Base-by-base conservation (phyloP, 805 yeast species). In the Candida montana region DNA sequence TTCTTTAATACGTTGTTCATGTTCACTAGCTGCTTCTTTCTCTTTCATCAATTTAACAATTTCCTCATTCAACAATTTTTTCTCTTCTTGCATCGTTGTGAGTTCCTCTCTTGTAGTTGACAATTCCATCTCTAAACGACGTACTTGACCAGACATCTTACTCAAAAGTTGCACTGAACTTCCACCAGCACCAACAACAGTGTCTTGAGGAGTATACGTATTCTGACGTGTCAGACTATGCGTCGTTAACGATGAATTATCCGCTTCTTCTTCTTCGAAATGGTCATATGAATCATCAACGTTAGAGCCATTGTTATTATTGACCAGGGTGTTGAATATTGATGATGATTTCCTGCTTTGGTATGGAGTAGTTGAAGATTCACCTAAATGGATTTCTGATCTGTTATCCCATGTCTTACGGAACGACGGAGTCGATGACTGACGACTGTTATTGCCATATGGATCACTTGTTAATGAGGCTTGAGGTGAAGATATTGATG, bases 81-180 rank as follows among this genome's bases (percentile, higher is more conserved):
- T 84, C 43, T 83, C 87, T 4, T 52, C 56, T 3, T 63, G 58
- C 17, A 84, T 59, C 42, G 69, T 68, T 21, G 65, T 68, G 35
- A 82, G 71, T 39, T 84, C 89, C 34, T 83, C 89, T 47, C 69
- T 74, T 39, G 80, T 63, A 0, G 84, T 72, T 33, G 76, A 62
- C 13, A 89, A 60, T 55, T 93, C 97, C 21, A 83, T 74, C 58
- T 91, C 96, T 31, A 91, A 66, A 42, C 90, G 72, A 45, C 95
- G 73, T 16, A 91, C 78, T 37, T 80, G 86, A 0, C 85, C 65
- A 35, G 90, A 79, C 70, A 93, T 71, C 53, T 82, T 85, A 47
- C 83, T 79, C 36, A 86, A 74, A 40, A 86, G 58, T 55, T 84
- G 96, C 33, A 81, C 71, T 17, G 65, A 58, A 1, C 67, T 59